Base-by-base conservation (phyloP, 2,329 filamentous ascomycete genomes). In the Cladosporium sp. region DNA sequence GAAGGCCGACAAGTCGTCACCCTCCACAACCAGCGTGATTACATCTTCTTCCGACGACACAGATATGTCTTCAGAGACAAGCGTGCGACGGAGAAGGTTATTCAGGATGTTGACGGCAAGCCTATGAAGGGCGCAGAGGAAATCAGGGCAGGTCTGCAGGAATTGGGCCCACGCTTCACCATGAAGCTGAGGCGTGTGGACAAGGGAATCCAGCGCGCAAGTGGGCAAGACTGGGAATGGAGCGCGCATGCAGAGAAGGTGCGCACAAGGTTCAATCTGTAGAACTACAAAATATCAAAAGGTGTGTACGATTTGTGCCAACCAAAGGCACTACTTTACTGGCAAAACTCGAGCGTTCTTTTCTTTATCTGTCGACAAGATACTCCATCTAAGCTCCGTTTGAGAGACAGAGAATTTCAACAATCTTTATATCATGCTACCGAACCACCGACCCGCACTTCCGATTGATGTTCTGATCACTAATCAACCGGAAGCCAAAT, bases 241-340 rank as follows among this genome's bases (percentile, higher is more conserved):
- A 94, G 95, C 73, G 86, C 87, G 9, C 83, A 84, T 66, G 94
- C 93, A 85, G 93, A 98, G 74, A 96, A 96, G 76, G 78, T 87
- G 64, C 79, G 93, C 62, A 97, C 92, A 59, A 84, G 88, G 67
- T 98, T 97, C 74, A 93, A 94, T 70, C 75, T 98, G 65, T 97
- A 72, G 53, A 27, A 27, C 22, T 27, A 27, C 22, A 27, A 27
- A 27, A 27, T 27, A 27, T 27, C 22, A 27, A 27, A 27, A 27
- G 22, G 22, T 27, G 22, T 27, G 22, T 27, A 27, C 22, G 22
- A 27, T 27, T 27, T 27, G 22, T 27, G 22, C 22, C 22, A 5
- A 5, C 22, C n/a, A n/a, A 27, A 5, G 22, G 22, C 9, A 9
- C 22, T 9, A 5, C 9, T 27, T 27, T 27, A 27, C 22, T 27